phyloP scores from a whole-genome alignment of 192 early-diverging fungal genomes.

The Polychytrium aggregatum region DNA sequence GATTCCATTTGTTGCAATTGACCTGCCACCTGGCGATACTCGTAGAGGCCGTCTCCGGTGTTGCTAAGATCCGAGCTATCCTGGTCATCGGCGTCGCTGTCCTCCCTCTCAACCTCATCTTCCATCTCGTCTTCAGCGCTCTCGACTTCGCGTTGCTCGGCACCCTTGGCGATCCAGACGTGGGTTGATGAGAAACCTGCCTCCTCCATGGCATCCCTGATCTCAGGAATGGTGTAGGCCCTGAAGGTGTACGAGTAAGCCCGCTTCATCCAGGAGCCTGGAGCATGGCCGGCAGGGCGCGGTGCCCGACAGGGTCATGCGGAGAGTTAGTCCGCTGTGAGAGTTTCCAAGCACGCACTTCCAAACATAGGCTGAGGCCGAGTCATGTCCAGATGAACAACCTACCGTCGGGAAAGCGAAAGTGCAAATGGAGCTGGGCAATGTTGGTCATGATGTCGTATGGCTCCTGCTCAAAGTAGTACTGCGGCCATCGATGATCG shows the following conservation, averaged over 20 bases:
- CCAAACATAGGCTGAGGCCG: no score
- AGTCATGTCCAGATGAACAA: no score
- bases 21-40: neutral
- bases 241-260: conserved; percentile 31
- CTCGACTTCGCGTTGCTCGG: conserved; percentile 3
- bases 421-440: conserved; percentile 19
- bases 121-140: conserved; percentile 6
- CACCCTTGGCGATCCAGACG: conserved; percentile 21
- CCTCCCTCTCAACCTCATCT: neutral
- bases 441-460: conserved; percentile 21
- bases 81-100: no score
- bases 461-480: conserved; percentile 26
- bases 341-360: no score
- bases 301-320: neutral
- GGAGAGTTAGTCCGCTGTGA: no score
- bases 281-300: neutral
- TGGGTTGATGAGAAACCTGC: conserved; percentile 27
- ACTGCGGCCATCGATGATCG: no score
- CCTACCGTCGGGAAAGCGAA: conserved; percentile 27
- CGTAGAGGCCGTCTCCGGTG: no score
- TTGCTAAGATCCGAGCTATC: no score
- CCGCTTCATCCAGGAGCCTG: conserved; percentile 20
- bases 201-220: conserved; percentile 41
- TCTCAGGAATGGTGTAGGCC: conserved; percentile 25
- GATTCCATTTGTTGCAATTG: neutral